phyloP scores from a whole-genome alignment of 2,329 filamentous ascomycete species.

The Cryphonectria carpinicola region DNA sequence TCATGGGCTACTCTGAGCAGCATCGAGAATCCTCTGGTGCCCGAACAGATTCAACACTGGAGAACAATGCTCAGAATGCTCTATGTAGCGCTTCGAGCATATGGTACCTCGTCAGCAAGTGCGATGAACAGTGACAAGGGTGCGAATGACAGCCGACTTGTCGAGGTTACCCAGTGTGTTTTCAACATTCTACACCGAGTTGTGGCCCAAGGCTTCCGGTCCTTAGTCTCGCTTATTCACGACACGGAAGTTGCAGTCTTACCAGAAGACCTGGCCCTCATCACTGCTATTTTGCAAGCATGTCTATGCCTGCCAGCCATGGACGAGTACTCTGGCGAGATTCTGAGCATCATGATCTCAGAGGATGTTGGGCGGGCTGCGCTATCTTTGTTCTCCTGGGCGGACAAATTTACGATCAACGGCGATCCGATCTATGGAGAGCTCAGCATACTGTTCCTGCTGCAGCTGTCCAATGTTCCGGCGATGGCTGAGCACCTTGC shows the following conservation, averaged over 20 bases:
- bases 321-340: constrained; percentile 70
- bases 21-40: constrained; percentile 57
- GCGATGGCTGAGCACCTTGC: constrained; percentile 87
- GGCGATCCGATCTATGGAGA: constrained; percentile 92
- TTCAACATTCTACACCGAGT: constrained; percentile 80
- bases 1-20: constrained; percentile 57
- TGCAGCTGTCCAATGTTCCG: constrained; percentile 83
- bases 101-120: constrained; percentile 48
- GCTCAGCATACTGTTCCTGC: constrained; percentile 84
- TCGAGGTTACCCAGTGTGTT: constrained; percentile 62
- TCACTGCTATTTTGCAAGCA: constrained; percentile 87
- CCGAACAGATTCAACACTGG: constrained; percentile 69
- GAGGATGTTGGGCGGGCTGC: constrained; percentile 81
- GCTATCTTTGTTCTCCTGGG: constrained; percentile 89
- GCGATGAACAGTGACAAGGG: constrained; percentile 37
- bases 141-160: constrained; percentile 41
- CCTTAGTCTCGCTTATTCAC: constrained; percentile 81
- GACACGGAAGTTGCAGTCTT: constrained; percentile 67
- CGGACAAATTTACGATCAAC: constrained; percentile 76
- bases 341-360: constrained; percentile 70
- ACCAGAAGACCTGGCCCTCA: constrained; percentile 81
- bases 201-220: constrained; percentile 80
- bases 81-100: constrained; percentile 77
- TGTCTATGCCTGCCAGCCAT: constrained; percentile 79
- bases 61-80: constrained; percentile 82